Evolutionary conservation across 345 rosid species (phyloP).

Genomic region (Acer campestre): DNA sequence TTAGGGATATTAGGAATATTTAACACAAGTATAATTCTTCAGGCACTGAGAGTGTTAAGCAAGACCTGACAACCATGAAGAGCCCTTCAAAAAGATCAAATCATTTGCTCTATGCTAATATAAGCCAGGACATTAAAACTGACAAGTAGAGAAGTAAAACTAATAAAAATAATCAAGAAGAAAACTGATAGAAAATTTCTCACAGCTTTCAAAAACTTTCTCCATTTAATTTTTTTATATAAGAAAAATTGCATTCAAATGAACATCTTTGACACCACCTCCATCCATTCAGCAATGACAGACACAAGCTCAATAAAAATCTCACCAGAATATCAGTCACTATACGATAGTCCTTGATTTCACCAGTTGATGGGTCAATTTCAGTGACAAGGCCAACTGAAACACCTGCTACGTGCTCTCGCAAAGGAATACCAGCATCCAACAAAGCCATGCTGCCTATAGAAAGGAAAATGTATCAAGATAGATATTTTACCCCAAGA

Average conservation of each 20-base stretch:
- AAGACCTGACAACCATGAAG: not conserved
- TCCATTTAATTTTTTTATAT: not conserved
- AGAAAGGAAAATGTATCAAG: slow-evolving; percentile 19
- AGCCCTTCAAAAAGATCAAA: not conserved
- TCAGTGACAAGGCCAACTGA: slow-evolving; percentile 94
- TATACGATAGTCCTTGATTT: slow-evolving; percentile 75
- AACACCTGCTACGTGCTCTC: slow-evolving; percentile 95
- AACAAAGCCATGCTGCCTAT: slow-evolving; percentile 98
- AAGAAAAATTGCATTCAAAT: slow-evolving; percentile 8
- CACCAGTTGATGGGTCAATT: slow-evolving; percentile 72
- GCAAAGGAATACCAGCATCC: slow-evolving; percentile 93
- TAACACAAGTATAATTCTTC: not conserved
- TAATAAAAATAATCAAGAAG: not conserved
- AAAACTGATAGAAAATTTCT: not conserved
- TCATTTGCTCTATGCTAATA: not conserved
- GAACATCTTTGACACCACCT: slow-evolving; percentile 2
- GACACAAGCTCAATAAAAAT: slow-evolving; percentile 20
- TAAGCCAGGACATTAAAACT: slow-evolving; percentile 3
- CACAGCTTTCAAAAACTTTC: slow-evolving; percentile 1
- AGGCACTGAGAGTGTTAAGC: not conserved
- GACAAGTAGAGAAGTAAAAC: not conserved
- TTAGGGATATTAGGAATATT: not conserved
- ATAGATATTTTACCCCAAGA: slow-evolving; percentile 12
- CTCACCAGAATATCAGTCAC: slow-evolving; percentile 93
- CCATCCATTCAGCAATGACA: slow-evolving; percentile 6